Conservation (phyloP, 2,329 filamentous ascomycete species). For the Chaetomium strumarium region DNA sequence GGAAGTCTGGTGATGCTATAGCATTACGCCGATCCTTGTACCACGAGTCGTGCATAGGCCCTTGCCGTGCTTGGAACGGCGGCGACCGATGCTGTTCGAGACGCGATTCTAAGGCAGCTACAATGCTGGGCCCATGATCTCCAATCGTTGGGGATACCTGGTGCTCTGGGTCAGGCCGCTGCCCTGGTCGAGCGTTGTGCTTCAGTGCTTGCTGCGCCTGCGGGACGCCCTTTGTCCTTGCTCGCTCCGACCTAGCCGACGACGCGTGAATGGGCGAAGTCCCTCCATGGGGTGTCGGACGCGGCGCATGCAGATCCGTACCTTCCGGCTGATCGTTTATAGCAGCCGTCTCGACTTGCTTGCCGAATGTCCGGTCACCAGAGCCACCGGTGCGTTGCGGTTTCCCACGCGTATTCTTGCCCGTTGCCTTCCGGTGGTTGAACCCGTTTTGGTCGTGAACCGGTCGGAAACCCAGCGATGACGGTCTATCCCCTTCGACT, state of each 20-base stretch:
- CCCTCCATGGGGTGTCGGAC: conserved; percentile 28
- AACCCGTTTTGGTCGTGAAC: conserved; percentile 8
- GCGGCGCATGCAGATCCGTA: conserved; percentile 30
- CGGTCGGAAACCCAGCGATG: conserved; percentile 15
- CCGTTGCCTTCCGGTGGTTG: conserved; percentile 14
- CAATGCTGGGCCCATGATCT: conserved; percentile 17
- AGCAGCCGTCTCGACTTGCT: conserved; percentile 25
- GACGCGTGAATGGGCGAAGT: conserved; percentile 27
- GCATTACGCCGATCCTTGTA: conserved; percentile 15
- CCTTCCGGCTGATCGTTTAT: conserved; percentile 28
- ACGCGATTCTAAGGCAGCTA: conserved; percentile 26
- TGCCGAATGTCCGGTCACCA: conserved; percentile 10
- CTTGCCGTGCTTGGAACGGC: neutral
- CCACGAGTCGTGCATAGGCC: conserved; percentile 5
- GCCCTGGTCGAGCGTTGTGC: neutral
- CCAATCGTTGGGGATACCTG: conserved; percentile 3
- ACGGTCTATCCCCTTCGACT: conserved; percentile 13
- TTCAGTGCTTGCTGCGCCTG: neutral
- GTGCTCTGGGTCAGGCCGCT: conserved; percentile 5
- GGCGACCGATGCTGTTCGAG: conserved; percentile 17
- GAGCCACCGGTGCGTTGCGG: conserved; percentile 4
- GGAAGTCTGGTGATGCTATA: neutral
- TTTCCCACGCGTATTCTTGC: conserved; percentile 15
- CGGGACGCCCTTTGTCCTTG: conserved; percentile 3
- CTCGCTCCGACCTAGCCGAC: conserved; percentile 13